Base-by-base conservation (phyloP, 139 green algal species). In the Zygnema circumcarinatum region DNA sequence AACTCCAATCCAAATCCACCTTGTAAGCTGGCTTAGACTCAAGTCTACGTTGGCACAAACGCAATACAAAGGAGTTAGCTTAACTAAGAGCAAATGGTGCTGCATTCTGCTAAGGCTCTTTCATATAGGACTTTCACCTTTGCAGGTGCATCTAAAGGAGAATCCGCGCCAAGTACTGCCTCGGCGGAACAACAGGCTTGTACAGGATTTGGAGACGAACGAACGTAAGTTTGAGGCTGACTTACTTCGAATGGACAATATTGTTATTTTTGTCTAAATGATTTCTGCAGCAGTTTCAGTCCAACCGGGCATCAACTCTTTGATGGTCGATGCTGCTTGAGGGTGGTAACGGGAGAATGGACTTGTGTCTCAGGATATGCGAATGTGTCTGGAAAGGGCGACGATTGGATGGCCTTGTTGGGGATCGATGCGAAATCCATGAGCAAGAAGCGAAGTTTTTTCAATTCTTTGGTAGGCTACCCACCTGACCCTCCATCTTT, bases 371-470 rank as follows among this genome's bases (percentile, higher is more conserved):
- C 69, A 78, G 69, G 69, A 25, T 52, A 41, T 41, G 69, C 35
- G 11, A 78, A 78, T 41, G 36, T 78, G 35, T 52, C 69, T 11
- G 35, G 35, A 39, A 39, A 41, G 35, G 36, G 16, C 69, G 69
- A 78, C 16, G 11, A 41, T 11, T 78, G 69, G 69, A 39, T 78
- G 69, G 7, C 7, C 16, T 41, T 78, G 69, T 25, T 78, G 16
- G 69, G 69, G 11, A 78, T 78, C 16, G 69, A 78, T 41, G 69
- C 25, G 11, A 41, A 78, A 41, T 41, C 35, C 16, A 78, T 62
- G 47, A 62, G 16, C 47, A 62, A 62, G 16, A 62, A 62, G 16
- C 47, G 47, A 62, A 62, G 47, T 62, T 62, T 62, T 16, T 62
- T 62, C 47, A 62, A 62, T 62, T 62, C 47, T 25, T 16, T 62